Base-by-base conservation (phyloP, 768 basidiomycete species). In the Amanita rubescens region DNA sequence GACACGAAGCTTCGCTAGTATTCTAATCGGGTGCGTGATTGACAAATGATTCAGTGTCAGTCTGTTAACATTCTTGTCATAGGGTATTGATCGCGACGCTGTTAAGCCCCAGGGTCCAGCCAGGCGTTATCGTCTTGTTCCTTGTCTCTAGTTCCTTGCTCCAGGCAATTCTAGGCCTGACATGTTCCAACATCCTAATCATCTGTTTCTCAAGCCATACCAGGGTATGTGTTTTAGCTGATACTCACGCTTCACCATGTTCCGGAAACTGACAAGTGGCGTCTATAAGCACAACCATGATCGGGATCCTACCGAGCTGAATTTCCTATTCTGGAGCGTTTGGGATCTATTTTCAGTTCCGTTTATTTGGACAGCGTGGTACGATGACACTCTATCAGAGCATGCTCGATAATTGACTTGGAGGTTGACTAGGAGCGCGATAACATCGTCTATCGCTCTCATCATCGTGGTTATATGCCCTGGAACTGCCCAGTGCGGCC, bases 331-430 rank as follows among this genome's bases (percentile, higher is more conserved):
- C 24, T 49, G 49, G 49, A 38, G 12, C 14, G 37, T 49, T 20
- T 49, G 49, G 49, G 35, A 49, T 8, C 49, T 49, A 7, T 38
- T 49, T 38, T 37, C 49, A 8, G 14, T 38, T 3, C 49, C 49
- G 22, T 37, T 22, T 7, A 25, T 49, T 8, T 49, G 35, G 49
- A 49, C 49, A 38, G n/a, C 35, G 6, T 49, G 49, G 49, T 49
- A 38, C 12, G 35, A n/a, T 7, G 19, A 48, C 19, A 37, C n/a
- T 2, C 30, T 3, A 22, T 17, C 20, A 6, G 6, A n/a, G 8
- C 20, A 6, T 9, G 24, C 9, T 35, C 11, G 22, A 10, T 35
- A 14, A 38, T 24, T 35, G 17, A 49, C 22, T 15, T 15, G 2
- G 8, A 2, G 35, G 5, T 4, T 22, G 24, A 15, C 24, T 25